Evolutionary conservation across 225 moss, liverwort and hornwort genomes (phyloP), one percentile per base, ranked within the genome.

Genomic region (Lunularia cruciata): DNA sequence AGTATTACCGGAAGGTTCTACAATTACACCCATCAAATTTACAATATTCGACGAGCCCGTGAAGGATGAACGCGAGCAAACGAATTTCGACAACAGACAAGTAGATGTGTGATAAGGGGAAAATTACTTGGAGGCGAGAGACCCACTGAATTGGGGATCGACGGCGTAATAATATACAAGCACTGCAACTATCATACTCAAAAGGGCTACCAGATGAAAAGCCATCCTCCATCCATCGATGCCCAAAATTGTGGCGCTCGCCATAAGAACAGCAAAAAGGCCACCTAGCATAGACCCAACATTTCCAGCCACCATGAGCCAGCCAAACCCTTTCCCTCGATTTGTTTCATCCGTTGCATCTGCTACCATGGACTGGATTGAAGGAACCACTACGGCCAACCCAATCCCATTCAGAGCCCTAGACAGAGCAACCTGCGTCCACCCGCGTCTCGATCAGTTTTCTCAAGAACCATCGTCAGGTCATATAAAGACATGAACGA

Each of bases 371-470:
- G 98, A 93, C 76, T 86, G 84, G 34, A 99, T 86, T 20, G 98
- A 83, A 13, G 98, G 93, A 20, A 86, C 72, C 56, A 99, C 98
- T 67, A 99, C 74, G n/a, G 93, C 98, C 67, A 99, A 74, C n/a
- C 98, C 98, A 43, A 99, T 39, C 7, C 93, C 98, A 71, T 99
- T 99, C 18, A 91, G 63, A 8, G 93, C 98, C 77, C 93, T 86
- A 0, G 89, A 81, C 46, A 99, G 60, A n/a, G 86, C 93, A 43
- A 93, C 85, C 96, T 98, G 93, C 56, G 33, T 52, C 31, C 62
- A 43, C 12, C 36, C 52, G 11, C 39, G 0, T 12, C 61, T 25
- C 22, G 15, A 40, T 61, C 39, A 61, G 14, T 61, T 38, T 61
- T 40, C 61, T 1, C 47, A 4, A 9, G 47, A n/a, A 18, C 47